These are phyloP conservation scores for Aspergillus sp. DNA, from an alignment of 2,329 filamentous ascomycete genomes.

Conservation along the genomic window DNA sequence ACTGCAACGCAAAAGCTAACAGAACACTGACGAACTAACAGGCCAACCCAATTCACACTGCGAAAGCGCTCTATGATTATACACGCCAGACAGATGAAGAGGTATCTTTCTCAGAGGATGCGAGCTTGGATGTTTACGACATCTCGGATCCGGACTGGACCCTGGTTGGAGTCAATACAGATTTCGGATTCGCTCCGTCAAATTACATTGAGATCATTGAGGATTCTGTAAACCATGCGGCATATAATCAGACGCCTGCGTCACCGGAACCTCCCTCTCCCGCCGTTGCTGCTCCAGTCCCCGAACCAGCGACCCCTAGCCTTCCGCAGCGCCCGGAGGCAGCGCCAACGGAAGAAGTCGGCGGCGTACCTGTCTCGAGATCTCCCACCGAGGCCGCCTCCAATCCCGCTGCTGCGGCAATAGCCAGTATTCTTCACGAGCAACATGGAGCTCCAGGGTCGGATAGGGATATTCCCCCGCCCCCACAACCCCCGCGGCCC, in stretches of 20 bases:
- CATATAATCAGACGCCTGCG: slow-evolving; percentile 46
- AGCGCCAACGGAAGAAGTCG: slow-evolving; percentile 26
- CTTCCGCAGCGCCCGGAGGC: slow-evolving; percentile 31
- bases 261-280: slow-evolving; percentile 22
- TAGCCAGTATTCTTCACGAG: slow-evolving; percentile 50
- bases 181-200: slow-evolving; percentile 91
- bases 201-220: slow-evolving; percentile 85
- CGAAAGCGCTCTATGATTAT: slow-evolving; percentile 97
- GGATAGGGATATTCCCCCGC: slow-evolving; percentile 32
- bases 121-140: slow-evolving; percentile 80
- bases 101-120: slow-evolving; percentile 90
- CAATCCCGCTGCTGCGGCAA: slow-evolving; percentile 57
- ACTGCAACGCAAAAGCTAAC: slow-evolving; percentile 5
- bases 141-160: slow-evolving; percentile 95
- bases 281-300: slow-evolving; percentile 19
- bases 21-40: slow-evolving; percentile 34
- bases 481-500: slow-evolving; percentile 47
- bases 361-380: slow-evolving; percentile 22
- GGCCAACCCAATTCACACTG: slow-evolving; percentile 67
- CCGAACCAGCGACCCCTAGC: slow-evolving; percentile 43
- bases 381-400: slow-evolving; percentile 47
- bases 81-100: slow-evolving; percentile 96
- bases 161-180: slow-evolving; percentile 76
- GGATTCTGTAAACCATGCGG: slow-evolving; percentile 27
- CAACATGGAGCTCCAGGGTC: slow-evolving; percentile 35